Percentiles rank a stretch among this genome's conserved stretches.
These are phyloP conservation scores for Beta corolliflora DNA, from an alignment of 179 eudicot species.

Conservation along the genomic window DNA sequence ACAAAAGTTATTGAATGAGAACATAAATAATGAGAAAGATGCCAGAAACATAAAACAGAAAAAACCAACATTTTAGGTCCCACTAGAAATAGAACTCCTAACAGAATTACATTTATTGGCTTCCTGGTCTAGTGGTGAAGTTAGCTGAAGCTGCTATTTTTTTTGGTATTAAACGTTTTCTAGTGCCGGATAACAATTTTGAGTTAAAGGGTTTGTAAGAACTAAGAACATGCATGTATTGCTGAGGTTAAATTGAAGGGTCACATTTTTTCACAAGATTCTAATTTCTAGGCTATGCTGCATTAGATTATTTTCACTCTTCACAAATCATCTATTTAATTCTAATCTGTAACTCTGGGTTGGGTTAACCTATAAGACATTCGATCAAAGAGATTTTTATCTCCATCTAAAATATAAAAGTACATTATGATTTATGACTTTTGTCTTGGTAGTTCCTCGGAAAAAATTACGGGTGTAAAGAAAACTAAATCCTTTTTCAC, in stretches of 20 bases:
- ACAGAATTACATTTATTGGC: conserved; percentile 27
- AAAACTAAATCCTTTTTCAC: not conserved
- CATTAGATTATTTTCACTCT: too few species aligned
- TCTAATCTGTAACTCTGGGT: too few species aligned
- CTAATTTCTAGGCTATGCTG: too few species aligned
- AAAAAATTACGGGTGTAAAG: not conserved
- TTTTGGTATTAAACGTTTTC: conserved; percentile 2
- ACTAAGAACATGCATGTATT: too few species aligned
- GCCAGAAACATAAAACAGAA: conserved; percentile 37
- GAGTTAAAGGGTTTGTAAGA: not conserved
- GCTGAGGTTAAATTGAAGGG: too few species aligned
- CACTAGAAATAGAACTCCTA: conserved; percentile 25
- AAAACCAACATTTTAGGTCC: conserved; percentile 32
- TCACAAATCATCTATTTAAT: too few species aligned
- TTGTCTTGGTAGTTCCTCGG: not conserved
- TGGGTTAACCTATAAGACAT: too few species aligned
- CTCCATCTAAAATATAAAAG: too few species aligned
- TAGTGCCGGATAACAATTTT: conserved; percentile 15
- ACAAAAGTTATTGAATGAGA: conserved; percentile 23
- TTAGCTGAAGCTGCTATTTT: conserved; percentile 15
- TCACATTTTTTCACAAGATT: too few species aligned
- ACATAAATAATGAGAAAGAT: conserved; percentile 20
- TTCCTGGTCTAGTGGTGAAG: conserved; percentile 15
- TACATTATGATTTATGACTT: too few species aligned
- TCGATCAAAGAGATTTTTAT: too few species aligned